Evolutionary conservation across 495 filamentous ascomycete genomes (phyloP), one percentile per base, ranked within the genome.

Genomic region (Echria macrotheca): DNA sequence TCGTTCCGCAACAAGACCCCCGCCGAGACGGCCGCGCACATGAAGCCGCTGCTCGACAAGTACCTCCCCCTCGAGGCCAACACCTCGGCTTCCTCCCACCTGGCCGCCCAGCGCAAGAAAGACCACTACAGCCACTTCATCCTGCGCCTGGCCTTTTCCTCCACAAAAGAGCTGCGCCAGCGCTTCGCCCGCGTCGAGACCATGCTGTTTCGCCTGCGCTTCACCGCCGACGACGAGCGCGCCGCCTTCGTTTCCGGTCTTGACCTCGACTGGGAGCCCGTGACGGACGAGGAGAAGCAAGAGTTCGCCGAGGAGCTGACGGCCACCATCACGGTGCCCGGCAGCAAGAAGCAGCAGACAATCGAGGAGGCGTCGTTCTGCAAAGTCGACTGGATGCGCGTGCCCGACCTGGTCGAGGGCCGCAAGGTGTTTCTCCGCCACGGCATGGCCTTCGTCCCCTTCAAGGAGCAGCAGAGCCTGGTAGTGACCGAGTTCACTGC

Each of bases 121-220:
- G 94, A 99, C 58, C 94, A 99, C 67, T 99, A 99, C 67, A 88
- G 84, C 40, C 94, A 99, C 67, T 99, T 95, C 64, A 97, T 96
- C 56, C 81, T 99, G 15, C 85, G 94, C 0, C 77, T 99, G 25
- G 94, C 94, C 5, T 99, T 99, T 58, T 81, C 89, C 2, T 79
- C 81, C 6, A 95, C 90, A 0, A 91, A 96, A 60, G 94, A 96
- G 60, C 74, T 97, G 28, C 82, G 93, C n/a, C 80, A 84, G 49
- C 83, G 93, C 38, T 99, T 97, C 59, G 76, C 80, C 15, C 80
- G 89, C 32, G 81, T 91, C 4, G 94, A 99, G 69, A 85, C 84
- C 3, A 84, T 85, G 75, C 76, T 99, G 2, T 97, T 99, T 61
- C 78, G 80, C 52, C 67, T 96, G 47, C 78, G 94, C 6, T 86